Conservation (phyloP, 352 stramenopile genomes). For the Phytophthora cactorum region DNA sequence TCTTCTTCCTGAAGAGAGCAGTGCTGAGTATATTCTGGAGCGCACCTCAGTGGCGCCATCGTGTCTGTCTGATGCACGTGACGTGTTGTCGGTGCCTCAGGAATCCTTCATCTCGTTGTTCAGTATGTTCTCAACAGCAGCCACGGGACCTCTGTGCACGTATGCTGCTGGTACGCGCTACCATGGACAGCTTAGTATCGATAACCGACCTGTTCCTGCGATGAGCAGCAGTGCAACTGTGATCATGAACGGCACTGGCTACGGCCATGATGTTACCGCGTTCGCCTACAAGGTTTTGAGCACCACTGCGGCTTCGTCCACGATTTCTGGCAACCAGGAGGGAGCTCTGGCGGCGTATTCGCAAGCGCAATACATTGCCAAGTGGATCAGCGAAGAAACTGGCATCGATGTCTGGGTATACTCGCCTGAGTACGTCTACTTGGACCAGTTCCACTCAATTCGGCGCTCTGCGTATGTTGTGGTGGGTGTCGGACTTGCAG, state of each 20-base stretch:
- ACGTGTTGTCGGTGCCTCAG: constrained; percentile 44
- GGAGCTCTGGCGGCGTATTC: constrained; percentile 53
- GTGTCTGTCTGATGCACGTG: constrained; percentile 47
- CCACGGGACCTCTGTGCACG: constrained; percentile 51
- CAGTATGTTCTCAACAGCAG: constrained; percentile 66
- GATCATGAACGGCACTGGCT: constrained; percentile 55
- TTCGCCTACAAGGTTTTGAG: constrained; percentile 76
- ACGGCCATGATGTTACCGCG: constrained; percentile 58
- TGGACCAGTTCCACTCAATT: constrained; percentile 77
- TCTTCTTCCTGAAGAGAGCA: constrained; percentile 41
- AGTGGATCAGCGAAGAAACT: constrained; percentile 72
- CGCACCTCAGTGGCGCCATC: constrained; percentile 33
- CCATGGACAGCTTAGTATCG: constrained; percentile 71
- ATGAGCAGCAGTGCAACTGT: constrained; percentile 40
- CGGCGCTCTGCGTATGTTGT: constrained; percentile 57
- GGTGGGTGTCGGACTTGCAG: constrained; percentile 48
- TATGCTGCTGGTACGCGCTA: constrained; percentile 72
- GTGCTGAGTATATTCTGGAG: constrained; percentile 17
- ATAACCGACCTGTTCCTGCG: constrained; percentile 50
- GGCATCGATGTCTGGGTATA: constrained; percentile 78
- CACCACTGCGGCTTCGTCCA: constrained; percentile 20
- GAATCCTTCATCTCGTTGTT: constrained; percentile 77
- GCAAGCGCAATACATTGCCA: constrained; percentile 59
- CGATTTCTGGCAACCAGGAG: constrained; percentile 35
- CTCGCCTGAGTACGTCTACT: constrained; percentile 63